Conservation (phyloP, 164 flowering plant genomes). For the Euptelea pleiosperma region DNA sequence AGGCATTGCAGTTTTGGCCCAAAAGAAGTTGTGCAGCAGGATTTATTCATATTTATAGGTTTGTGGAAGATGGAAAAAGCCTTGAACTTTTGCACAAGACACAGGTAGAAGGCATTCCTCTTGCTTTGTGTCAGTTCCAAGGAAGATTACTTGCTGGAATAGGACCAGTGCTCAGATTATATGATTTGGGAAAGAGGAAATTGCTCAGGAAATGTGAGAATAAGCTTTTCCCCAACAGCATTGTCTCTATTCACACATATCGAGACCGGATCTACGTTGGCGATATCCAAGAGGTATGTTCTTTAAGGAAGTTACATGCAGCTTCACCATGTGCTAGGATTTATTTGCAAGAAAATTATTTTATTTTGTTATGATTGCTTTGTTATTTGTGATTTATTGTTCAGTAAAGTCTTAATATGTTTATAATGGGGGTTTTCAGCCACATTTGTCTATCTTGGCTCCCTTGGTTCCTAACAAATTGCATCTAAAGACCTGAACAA, state of each 20-base stretch:
- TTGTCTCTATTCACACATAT: slow-evolving; percentile 80
- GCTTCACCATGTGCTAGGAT: not conserved
- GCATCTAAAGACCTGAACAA: no score
- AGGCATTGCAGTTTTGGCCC: slow-evolving; percentile 87
- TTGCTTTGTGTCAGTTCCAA: slow-evolving; percentile 89
- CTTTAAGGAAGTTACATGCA: not conserved
- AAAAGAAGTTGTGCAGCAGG: slow-evolving; percentile 61
- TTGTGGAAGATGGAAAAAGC: slow-evolving; percentile 81
- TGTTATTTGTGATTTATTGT: not conserved
- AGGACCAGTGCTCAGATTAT: slow-evolving; percentile 81
- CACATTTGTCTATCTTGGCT: no score
- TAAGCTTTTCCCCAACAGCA: slow-evolving; percentile 89
- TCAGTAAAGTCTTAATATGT: not conserved
- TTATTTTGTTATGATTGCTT: not conserved
- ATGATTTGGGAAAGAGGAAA: slow-evolving; percentile 87
- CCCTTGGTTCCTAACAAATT: no score
- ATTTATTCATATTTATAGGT: slow-evolving; percentile 88
- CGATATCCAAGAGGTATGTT: slow-evolving; percentile 92
- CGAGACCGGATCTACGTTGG: slow-evolving; percentile 98
- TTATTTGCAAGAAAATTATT: not conserved
- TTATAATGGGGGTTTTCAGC: no score
- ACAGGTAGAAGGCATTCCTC: slow-evolving; percentile 94
- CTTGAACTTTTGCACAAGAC: slow-evolving; percentile 97
- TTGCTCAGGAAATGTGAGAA: slow-evolving; percentile 97
- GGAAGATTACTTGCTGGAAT: slow-evolving; percentile 96